phyloP scores from a whole-genome alignment of 1,284 basidiomycete species.

The Athelia sp. region DNA sequence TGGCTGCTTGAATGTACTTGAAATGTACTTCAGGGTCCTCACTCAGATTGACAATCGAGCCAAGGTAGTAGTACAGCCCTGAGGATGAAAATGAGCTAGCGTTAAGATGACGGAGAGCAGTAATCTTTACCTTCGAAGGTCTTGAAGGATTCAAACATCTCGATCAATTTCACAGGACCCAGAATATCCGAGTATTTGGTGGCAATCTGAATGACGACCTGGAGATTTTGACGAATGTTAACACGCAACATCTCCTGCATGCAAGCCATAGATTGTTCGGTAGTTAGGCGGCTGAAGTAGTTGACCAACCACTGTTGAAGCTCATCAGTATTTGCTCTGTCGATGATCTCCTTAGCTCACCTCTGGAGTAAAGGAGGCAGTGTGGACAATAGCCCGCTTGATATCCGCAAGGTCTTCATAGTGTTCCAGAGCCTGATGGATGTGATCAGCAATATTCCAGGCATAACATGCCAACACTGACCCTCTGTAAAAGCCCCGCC shows the following conservation, averaged over 20 bases:
- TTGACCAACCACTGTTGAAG: slow-evolving; percentile 84
- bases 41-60: slow-evolving; percentile 96
- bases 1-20: slow-evolving; percentile 99
- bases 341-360: slow-evolving; percentile 35
- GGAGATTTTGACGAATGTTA: slow-evolving; percentile 97
- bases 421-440: slow-evolving; percentile 87
- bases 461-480: slow-evolving; percentile 28
- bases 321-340: slow-evolving; percentile 2
- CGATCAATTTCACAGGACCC: slow-evolving; percentile 95
- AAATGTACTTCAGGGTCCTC: slow-evolving; percentile 98
- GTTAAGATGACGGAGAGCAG: slow-evolving; percentile 6
- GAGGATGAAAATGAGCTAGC: slow-evolving; percentile 4
- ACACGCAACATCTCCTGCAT: slow-evolving; percentile 96
- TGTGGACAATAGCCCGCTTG: slow-evolving; percentile 97
- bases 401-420: slow-evolving; percentile 98
- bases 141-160: slow-evolving; percentile 99
- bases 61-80: slow-evolving; percentile 97
- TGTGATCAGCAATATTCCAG: slow-evolving; percentile 3
- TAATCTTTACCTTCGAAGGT: slow-evolving; percentile 76
- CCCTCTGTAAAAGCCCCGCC: slow-evolving; percentile 92
- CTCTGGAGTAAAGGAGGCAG: slow-evolving; percentile 82
- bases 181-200: slow-evolving; percentile 99
- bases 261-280: slow-evolving; percentile 97
- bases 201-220: slow-evolving; percentile 96
- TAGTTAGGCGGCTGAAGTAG: slow-evolving; percentile 96